phyloP scores from a whole-genome alignment of 352 stramenopile species.

The Pythium biforme region DNA sequence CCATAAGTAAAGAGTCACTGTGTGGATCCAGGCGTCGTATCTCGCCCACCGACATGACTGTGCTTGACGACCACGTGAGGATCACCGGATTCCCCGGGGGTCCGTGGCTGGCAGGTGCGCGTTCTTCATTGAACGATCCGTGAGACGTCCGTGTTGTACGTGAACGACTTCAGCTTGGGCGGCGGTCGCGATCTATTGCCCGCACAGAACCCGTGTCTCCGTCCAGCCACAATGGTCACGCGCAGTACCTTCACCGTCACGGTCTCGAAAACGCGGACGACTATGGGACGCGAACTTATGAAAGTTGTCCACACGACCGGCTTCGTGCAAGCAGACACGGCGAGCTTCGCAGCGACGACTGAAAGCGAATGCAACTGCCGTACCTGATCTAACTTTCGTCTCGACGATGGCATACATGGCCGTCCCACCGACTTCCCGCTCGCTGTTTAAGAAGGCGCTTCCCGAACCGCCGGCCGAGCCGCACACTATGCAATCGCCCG shows the following conservation, averaged over 20 bases:
- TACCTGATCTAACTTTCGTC: slow-evolving; percentile 75
- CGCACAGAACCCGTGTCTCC: slow-evolving; percentile 62
- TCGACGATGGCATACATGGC: slow-evolving; percentile 58
- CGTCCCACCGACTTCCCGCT: slow-evolving; percentile 52
- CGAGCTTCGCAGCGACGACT: slow-evolving; percentile 76
- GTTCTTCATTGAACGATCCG: slow-evolving; percentile 79
- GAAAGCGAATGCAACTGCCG: slow-evolving; percentile 47
- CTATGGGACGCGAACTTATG: slow-evolving; percentile 80
- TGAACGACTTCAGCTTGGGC: slow-evolving; percentile 78
- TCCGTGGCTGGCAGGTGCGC: slow-evolving; percentile 67
- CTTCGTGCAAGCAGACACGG: too few species aligned
- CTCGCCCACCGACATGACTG: slow-evolving; percentile 47
- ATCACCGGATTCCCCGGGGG: slow-evolving; percentile 78
- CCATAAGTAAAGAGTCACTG: too few species aligned
- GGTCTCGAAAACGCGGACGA: slow-evolving; percentile 76
- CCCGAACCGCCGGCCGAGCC: too few species aligned
- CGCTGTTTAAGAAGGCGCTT: too few species aligned
- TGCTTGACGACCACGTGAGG: slow-evolving; percentile 66
- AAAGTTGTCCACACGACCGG: slow-evolving; percentile 74
- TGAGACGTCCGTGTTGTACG: slow-evolving; percentile 64
- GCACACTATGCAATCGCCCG: too few species aligned
- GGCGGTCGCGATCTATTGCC: slow-evolving; percentile 68
- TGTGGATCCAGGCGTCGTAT: slow-evolving; percentile 47
- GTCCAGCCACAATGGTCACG: slow-evolving; percentile 58
- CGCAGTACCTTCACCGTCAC: slow-evolving; percentile 77